Base-by-base conservation (phyloP, 2,329 filamentous ascomycete species). In the Zarea fungicola region DNA sequence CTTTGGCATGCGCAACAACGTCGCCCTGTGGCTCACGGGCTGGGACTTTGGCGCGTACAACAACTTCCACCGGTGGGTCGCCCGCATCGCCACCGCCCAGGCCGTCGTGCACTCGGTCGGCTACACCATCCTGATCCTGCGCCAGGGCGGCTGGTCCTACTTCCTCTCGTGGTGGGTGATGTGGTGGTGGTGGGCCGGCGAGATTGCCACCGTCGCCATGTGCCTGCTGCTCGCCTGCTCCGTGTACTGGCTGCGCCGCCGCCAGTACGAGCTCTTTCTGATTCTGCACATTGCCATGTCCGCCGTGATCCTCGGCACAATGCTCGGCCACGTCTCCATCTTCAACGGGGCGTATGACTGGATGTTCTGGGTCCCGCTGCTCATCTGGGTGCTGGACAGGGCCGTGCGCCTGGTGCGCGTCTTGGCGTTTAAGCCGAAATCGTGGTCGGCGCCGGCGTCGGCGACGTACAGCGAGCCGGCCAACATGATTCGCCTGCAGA, bases 41-140 rank as follows among this genome's bases (percentile, higher is more conserved):
- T 87, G 84, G 83, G 80, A 78, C 10, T 86, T 84, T 60, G 73
- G 74, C 2, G 81, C 80, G 0, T 87, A 81, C 57, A 87, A 80
- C 55, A 74, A 80, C 34, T 85, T 86, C 45, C 84, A 87, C 61
- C 77, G 84, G 0, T 83, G 81, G 72, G 71, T 83, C 4, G 83
- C 84, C 0, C 71, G 83, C 16, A 70, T 85, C 3, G 74, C 81
- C 6, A 83, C 82, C 0, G 49, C 81, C 0, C 74, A 85, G 54
- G 83, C 81, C 1, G 69, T 85, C 2, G 61, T 83, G 0, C 84
- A 88, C 56, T 83, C 81, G 0, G 50, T 83, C 1, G 74, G 76
- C 0, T 87, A 85, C 52, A 73, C 77, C 0, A 52, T 76, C 1
- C 62, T 76, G 21, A 65, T 76, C 1, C 59, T 67, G 3, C 50